Evolutionary conservation across 805 yeast species (phyloP), one percentile per base, ranked within the genome.

Genomic region (Starmerella bacillaris): DNA sequence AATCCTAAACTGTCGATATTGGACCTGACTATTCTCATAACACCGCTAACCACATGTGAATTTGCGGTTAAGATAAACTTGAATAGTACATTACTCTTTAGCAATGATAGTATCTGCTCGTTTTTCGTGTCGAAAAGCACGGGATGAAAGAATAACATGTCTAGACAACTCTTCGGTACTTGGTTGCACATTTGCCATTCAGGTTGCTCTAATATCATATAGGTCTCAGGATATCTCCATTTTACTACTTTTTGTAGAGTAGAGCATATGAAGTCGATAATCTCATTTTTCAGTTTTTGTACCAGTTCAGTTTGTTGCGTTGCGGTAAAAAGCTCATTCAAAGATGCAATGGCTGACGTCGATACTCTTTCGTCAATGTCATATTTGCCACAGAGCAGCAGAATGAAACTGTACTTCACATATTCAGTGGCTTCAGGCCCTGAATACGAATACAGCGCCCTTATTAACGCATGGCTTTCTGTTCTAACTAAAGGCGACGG

Each of bases 201-300:
- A n/a, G n/a, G n/a, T n/a, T n/a, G n/a, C 31, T 73, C 78, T 33
- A 64, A 65, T 3, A 71, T 64, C 15, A 72, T 66, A 44, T 69
- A 72, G 37, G 92, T 61, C 48, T 74, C 77, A n/a, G n/a, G n/a
- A n/a, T n/a, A n/a, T n/a, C n/a, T n/a, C n/a, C n/a, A n/a, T n/a
- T n/a, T n/a, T n/a, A n/a, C n/a, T n/a, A n/a, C n/a, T 47, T 84
- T 94, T 2, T 84, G 72, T 16, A 84, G 53, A 1, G 82, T 66
- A 12, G 67, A 71, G 3, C 64, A 64, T 9, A 70, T 59, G 40
- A 67, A 72, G 32, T 67, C 67, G 15, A 78, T 44, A 11, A 79
- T 64, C 35, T 68, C 75, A 3, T 55, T 57, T 35, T 58, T 59
- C 48, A 79, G 78, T 0, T 74, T 53, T 18, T 56, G 57, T 76